Conservation (phyloP, 352 stramenopile species). For the Peronospora farinosa region DNA sequence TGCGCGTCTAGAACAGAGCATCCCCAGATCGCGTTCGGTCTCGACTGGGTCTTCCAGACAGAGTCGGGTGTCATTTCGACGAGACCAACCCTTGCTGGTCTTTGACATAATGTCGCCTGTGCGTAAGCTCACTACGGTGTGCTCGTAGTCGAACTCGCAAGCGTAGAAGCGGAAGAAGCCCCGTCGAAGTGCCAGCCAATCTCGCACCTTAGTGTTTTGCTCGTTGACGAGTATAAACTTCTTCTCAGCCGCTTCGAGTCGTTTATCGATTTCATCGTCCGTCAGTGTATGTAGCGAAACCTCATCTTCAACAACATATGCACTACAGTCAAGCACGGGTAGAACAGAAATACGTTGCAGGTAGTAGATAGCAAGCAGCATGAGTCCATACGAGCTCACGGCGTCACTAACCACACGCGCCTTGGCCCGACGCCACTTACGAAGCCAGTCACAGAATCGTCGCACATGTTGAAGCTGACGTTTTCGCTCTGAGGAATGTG, state of each 20-base stretch:
- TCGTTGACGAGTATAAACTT: slow-evolving; percentile 7
- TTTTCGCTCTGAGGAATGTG: slow-evolving; percentile 1
- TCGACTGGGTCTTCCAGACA: slow-evolving; percentile 81
- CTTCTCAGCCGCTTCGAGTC: slow-evolving; percentile 19
- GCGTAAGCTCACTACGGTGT: slow-evolving; percentile 58
- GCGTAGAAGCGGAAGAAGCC: slow-evolving; percentile 76
- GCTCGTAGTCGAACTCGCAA: slow-evolving; percentile 63
- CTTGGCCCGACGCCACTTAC: slow-evolving; percentile 39
- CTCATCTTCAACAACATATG: slow-evolving; percentile 17
- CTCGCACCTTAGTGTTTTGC: slow-evolving; percentile 3
- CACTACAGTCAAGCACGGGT: slow-evolving; percentile 41
- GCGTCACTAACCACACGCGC: slow-evolving; percentile 27
- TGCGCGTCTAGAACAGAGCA: slow-evolving; percentile 52
- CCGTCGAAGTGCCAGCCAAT: slow-evolving; percentile 36
- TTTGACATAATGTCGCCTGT: slow-evolving; percentile 28
- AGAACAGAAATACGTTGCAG: slow-evolving; percentile 47
- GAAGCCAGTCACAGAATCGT: slow-evolving; percentile 47
- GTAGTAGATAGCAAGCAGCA: slow-evolving; percentile 63
- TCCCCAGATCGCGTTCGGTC: slow-evolving; percentile 56
- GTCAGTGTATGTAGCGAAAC: slow-evolving; percentile 19
- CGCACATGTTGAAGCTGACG: slow-evolving; percentile 17
- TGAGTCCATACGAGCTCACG: slow-evolving; percentile 67
- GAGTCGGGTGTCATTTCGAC: slow-evolving; percentile 30
- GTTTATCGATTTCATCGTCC: slow-evolving; percentile 18
- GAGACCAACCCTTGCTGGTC: slow-evolving; percentile 41